A percentile compares a stretch with the other conserved stretches of the same genome.
These are phyloP conservation scores for Cordia subcordata DNA, from an alignment of 257 asterid genomes.

Conservation along the genomic window DNA sequence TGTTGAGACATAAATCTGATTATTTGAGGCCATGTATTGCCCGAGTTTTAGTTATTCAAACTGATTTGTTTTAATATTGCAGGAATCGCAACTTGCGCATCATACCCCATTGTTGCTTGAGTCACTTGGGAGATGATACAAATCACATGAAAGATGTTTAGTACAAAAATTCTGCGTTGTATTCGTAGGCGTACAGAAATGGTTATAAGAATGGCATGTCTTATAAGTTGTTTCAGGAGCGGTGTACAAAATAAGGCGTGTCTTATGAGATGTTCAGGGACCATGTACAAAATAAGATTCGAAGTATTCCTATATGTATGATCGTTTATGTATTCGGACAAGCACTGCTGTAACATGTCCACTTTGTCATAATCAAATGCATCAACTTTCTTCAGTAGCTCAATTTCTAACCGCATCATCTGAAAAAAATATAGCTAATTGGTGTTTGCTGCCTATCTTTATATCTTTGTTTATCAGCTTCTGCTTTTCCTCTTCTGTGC, in stretches of 20 bases:
- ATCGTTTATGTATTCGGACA: no score
- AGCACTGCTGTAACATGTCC: no score
- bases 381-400: no score
- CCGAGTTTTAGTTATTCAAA: neutral
- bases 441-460: no score
- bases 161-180: neutral
- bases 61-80: conserved; percentile 14
- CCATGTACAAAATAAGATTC: neutral
- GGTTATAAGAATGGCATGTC: neutral
- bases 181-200: neutral
- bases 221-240: neutral
- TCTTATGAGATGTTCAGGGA: no score
- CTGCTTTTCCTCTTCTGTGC: no score
- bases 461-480: no score
- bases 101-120: conserved; percentile 57
- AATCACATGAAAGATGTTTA: neutral
- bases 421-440: no score
- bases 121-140: neutral
- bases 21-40: neutral
- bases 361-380: no score
- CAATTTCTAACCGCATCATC: no score
- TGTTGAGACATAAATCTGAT: no score
- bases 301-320: no score
- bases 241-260: neutral
- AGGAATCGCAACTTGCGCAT: conserved; percentile 78